These are phyloP conservation scores for Pythium plurisporium DNA, from an alignment of 352 stramenopile genomes.

Conservation along the genomic window DNA sequence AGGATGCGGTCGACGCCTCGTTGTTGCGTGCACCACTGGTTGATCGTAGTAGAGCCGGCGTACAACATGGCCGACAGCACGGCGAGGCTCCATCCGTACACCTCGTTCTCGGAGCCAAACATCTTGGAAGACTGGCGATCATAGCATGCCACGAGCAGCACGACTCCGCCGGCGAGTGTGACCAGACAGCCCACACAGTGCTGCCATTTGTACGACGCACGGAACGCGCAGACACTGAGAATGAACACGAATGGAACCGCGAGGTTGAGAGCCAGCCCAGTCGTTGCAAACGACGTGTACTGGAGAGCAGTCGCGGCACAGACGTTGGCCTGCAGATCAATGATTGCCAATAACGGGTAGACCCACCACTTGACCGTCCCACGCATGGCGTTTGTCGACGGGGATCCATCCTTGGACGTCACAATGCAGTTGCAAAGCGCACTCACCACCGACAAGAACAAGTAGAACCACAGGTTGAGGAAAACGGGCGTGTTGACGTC, in stretches of 20 bases:
- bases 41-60: conserved; percentile 33
- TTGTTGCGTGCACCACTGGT: conserved; percentile 32
- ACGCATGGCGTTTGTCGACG: not conserved
- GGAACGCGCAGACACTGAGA: conserved; percentile 26
- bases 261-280: conserved; percentile 38
- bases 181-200: conserved; percentile 28
- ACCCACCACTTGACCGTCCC: conserved; percentile 29
- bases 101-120: conserved; percentile 19
- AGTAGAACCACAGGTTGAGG: conserved; percentile 40
- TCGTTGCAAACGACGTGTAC: conserved; percentile 31
- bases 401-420: not conserved
- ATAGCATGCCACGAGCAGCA: conserved; percentile 27
- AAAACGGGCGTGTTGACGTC: conserved; percentile 27
- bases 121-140: conserved; percentile 10
- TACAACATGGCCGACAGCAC: conserved; percentile 33
- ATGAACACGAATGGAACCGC: conserved; percentile 42
- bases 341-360: conserved; percentile 34
- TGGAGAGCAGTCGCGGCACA: conserved; percentile 27
- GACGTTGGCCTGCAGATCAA: conserved; percentile 43
- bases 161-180: conserved; percentile 16
- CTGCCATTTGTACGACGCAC: conserved; percentile 24
- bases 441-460: conserved; percentile 25
- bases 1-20: conserved; percentile 21
- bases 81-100: conserved; percentile 31
- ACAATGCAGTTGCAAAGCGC: conserved; percentile 19